Conservation (phyloP, 2,329 filamentous ascomycete species). For the Trichoderma aggressivum region DNA sequence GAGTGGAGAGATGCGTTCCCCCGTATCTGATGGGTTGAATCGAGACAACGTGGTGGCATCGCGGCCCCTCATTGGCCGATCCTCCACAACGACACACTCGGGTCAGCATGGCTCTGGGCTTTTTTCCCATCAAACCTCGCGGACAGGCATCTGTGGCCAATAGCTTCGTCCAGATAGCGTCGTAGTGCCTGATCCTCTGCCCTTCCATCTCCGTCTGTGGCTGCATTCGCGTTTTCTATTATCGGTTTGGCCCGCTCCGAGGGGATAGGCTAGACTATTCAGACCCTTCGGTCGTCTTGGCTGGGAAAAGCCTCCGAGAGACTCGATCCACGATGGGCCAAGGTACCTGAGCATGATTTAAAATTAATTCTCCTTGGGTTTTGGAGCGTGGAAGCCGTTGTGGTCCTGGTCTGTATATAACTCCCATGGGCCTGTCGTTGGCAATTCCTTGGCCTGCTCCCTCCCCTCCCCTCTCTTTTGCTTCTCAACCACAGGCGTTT, state of each 20-base stretch:
- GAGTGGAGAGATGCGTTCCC: background rate
- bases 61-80: slow-evolving; percentile 16
- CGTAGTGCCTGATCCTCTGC: slow-evolving; percentile 1
- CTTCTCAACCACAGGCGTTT: slow-evolving; percentile 11
- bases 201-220: slow-evolving; percentile 17
- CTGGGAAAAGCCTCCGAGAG: slow-evolving; percentile 13
- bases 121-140: background rate
- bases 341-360: slow-evolving; percentile 9
- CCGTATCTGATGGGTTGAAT: slow-evolving; percentile 8
- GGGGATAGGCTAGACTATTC: background rate
- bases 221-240: slow-evolving; percentile 7
- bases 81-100: background rate
- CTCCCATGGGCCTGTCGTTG: background rate
- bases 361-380: slow-evolving; percentile 1
- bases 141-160: slow-evolving; percentile 13
- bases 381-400: background rate
- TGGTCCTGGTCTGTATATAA: slow-evolving; percentile 6
- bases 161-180: background rate
- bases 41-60: slow-evolving; percentile 12
- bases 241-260: slow-evolving; percentile 14
- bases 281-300: slow-evolving; percentile 8
- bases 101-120: slow-evolving; percentile 3
- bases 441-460: background rate
- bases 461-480: background rate
- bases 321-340: slow-evolving; percentile 9